phyloP scores from a whole-genome alignment of 73 alveolate genomes.

The Stentor roeselii region DNA sequence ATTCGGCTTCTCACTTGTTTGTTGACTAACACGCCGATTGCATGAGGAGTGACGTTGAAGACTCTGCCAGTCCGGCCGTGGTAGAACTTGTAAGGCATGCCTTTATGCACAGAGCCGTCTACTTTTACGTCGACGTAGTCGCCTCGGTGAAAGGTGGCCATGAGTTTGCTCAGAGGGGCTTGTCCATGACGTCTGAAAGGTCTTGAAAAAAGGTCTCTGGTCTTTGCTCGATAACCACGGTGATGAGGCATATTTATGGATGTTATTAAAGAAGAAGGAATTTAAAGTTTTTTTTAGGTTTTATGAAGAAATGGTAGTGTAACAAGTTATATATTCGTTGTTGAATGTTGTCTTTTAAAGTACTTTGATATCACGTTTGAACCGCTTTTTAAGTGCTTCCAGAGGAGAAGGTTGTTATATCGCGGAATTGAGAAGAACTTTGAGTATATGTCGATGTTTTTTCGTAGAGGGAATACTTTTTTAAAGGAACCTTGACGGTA shows the following conservation, averaged over 20 bases:
- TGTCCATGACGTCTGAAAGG: constrained; percentile 51
- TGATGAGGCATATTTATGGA: constrained; percentile 52
- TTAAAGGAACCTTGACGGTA: constrained; percentile 59
- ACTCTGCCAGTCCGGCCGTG: constrained; percentile 93
- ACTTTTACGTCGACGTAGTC: constrained; percentile 87
- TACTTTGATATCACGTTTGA: background rate
- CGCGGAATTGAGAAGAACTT: constrained; percentile 44
- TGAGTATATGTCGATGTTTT: constrained; percentile 58
- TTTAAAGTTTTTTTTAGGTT: too few relatives aligned
- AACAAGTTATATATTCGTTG: too few relatives aligned
- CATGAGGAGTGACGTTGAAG: constrained; percentile 78
- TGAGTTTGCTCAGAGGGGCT: constrained; percentile 55
- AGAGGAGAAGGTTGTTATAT: constrained; percentile 35
- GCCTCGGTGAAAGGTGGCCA: constrained; percentile 66
- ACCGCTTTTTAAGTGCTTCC: constrained; percentile 34
- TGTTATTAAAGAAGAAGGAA: too few relatives aligned
- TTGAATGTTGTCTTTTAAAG: too few relatives aligned
- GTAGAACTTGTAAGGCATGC: constrained; percentile 85
- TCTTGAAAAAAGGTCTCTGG: constrained; percentile 68
- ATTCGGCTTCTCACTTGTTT: constrained; percentile 81
- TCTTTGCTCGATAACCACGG: constrained; percentile 66
- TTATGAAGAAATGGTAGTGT: too few relatives aligned
- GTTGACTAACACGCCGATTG: constrained; percentile 79
- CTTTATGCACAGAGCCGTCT: constrained; percentile 89
- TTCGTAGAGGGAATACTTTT: constrained; percentile 58